Evolutionary conservation across 2,329 filamentous ascomycete genomes (phyloP).

Genomic region (Coleophoma eucalyptorum): DNA sequence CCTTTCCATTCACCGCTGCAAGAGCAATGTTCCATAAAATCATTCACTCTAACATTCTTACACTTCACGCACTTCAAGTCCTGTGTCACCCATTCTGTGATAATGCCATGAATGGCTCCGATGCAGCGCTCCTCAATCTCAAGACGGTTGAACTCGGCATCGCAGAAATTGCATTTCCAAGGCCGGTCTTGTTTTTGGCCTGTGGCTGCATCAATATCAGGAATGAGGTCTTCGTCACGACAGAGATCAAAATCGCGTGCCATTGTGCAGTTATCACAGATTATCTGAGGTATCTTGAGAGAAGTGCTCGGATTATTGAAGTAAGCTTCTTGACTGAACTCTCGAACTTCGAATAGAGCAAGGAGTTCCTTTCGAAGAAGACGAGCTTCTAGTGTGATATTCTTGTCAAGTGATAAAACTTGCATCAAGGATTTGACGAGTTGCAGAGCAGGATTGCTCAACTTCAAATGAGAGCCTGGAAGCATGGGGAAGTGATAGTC

Average conservation of each 20-base stretch:
- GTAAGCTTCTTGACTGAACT: constrained; percentile 84
- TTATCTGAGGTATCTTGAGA: constrained; percentile 70
- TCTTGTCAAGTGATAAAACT: constrained; percentile 84
- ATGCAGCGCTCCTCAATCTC: constrained; percentile 82
- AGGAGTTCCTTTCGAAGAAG: constrained; percentile 86
- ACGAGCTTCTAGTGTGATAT: constrained; percentile 83
- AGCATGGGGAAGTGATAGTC: constrained; percentile 85
- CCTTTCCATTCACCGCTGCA: constrained; percentile 85
- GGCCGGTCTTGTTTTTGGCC: constrained; percentile 21
- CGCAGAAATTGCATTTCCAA: constrained; percentile 78
- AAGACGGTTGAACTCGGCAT: constrained; percentile 71
- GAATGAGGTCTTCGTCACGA: constrained; percentile 78
- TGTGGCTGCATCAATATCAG: constrained; percentile 28
- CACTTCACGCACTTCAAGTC: constrained; percentile 77
- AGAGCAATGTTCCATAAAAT: constrained; percentile 94
- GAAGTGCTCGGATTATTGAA: constrained; percentile 82
- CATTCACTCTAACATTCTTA: constrained; percentile 75
- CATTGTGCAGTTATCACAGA: constrained; percentile 88
- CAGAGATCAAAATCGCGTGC: constrained; percentile 88
- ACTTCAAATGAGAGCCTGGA: constrained; percentile 64
- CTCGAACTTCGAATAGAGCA: constrained; percentile 85
- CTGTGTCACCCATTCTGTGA: constrained; percentile 82
- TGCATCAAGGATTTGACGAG: constrained; percentile 93
- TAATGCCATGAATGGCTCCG: constrained; percentile 67
- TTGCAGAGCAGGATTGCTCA: constrained; percentile 77